phyloP scores from a whole-genome alignment of 2,329 filamentous ascomycete species.

The Hymenoscyphus infarciens region DNA sequence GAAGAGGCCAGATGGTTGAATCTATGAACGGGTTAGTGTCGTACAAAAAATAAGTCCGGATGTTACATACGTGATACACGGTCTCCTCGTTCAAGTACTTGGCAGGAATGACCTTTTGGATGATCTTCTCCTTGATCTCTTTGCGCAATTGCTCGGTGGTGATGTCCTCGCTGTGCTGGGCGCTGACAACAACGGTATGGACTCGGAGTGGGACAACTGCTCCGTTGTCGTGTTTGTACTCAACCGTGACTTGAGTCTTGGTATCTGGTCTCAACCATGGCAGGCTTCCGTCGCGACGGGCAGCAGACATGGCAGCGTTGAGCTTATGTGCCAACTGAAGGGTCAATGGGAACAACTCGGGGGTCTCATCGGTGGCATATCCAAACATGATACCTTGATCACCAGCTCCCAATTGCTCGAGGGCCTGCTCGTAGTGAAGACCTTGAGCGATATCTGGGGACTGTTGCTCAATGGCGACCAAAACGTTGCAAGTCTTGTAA shows the following conservation, averaged over 20 bases:
- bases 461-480: conserved; percentile 99
- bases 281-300: conserved; percentile 80
- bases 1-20: conserved; percentile 97
- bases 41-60: not conserved
- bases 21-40: conserved; percentile 42
- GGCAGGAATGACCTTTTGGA: conserved; percentile 89
- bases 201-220: conserved; percentile 90
- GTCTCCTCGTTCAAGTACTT: conserved; percentile 91
- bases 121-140: conserved; percentile 95
- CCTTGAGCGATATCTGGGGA: conserved; percentile 98
- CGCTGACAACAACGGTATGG: conserved; percentile 94
- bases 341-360: conserved; percentile 92
- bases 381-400: conserved; percentile 99
- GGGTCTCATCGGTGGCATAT: conserved; percentile 98
- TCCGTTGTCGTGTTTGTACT: conserved; percentile 96
- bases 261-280: conserved; percentile 97
- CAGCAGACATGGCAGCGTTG: conserved; percentile 88
- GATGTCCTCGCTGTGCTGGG: conserved; percentile 88
- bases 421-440: conserved; percentile 95
- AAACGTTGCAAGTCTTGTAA: conserved; percentile 99
- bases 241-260: conserved; percentile 98
- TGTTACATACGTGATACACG: conserved; percentile 77
- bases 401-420: conserved; percentile 97
- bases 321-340: conserved; percentile 94
- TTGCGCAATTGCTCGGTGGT: conserved; percentile 88